phyloP scores from a whole-genome alignment of 2,329 filamentous ascomycete species.

The Aspergillus fischeri region DNA sequence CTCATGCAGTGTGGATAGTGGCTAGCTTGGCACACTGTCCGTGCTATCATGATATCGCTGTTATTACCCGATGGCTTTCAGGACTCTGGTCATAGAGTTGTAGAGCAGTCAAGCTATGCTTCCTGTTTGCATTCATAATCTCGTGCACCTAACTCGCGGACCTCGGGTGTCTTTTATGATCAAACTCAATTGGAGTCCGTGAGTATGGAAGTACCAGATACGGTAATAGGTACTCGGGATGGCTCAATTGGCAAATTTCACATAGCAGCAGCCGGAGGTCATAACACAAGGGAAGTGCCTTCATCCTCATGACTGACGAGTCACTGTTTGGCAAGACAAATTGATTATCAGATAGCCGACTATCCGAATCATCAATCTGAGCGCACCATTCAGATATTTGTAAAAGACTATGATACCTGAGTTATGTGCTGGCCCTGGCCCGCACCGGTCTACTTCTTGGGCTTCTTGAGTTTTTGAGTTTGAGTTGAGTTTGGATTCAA shows the following conservation, averaged over 20 bases:
- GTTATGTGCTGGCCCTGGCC: background rate
- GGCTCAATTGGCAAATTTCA: too few species aligned
- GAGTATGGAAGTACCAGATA: too few species aligned
- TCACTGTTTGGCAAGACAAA: background rate
- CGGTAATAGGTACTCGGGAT: background rate
- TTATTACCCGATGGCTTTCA: background rate
- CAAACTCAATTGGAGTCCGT: background rate
- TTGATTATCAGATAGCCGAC: background rate
- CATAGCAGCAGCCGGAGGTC: too few species aligned
- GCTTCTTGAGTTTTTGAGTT: conserved; percentile 14
- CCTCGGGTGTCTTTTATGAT: background rate
- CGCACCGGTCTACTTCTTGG: background rate
- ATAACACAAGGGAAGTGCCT: too few species aligned
- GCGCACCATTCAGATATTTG: background rate
- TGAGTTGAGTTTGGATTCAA: background rate
- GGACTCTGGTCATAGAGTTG: background rate
- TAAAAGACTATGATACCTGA: background rate
- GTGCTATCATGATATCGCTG: background rate
- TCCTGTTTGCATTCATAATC: too few species aligned
- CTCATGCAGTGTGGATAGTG: background rate
- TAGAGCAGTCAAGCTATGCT: background rate
- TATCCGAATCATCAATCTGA: background rate
- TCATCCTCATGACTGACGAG: background rate
- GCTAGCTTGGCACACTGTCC: background rate
- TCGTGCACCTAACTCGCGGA: too few species aligned